Evolutionary conservation across 2,329 filamentous ascomycete species (phyloP).

Genomic region (Sporothrix globosa): DNA sequence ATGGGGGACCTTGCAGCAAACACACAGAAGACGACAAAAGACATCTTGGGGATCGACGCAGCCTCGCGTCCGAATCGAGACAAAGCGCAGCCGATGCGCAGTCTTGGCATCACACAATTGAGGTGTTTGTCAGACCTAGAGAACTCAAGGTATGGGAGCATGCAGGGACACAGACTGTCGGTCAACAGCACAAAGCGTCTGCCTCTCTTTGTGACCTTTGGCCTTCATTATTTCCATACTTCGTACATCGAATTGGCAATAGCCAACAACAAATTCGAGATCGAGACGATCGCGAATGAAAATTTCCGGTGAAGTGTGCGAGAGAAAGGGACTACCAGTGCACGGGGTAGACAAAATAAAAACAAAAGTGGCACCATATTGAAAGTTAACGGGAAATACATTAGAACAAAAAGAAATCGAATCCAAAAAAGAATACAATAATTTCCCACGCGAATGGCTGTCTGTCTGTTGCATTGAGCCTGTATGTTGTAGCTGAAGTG

Average conservation of each 20-base stretch:
- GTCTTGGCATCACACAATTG: conserved; percentile 25
- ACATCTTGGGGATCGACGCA: conserved; percentile 15
- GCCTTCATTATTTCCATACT: background rate
- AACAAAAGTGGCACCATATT: background rate
- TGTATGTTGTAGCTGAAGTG: background rate
- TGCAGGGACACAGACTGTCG: background rate
- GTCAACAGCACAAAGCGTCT: background rate
- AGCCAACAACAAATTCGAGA: conserved; percentile 1
- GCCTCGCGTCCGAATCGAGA: conserved; percentile 22
- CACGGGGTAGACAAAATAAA: background rate
- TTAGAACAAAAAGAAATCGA: background rate
- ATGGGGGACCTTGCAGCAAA: conserved; percentile 10
- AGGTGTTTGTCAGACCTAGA: conserved; percentile 1
- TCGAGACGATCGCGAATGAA: background rate
- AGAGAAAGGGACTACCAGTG: background rate
- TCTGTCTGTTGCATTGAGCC: conserved; percentile 4
- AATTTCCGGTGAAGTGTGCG: background rate
- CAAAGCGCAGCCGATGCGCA: conserved; percentile 19
- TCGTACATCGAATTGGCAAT: background rate
- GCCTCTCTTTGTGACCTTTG: background rate
- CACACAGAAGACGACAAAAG: background rate
- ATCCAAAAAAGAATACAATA: background rate
- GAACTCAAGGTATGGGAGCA: background rate
- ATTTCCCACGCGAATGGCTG: background rate
- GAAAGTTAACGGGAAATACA: background rate